Percentiles rank a stretch among this genome's conserved stretches.
phyloP scores from a whole-genome alignment of 208 protist species.

The Crithidia fasciculata region DNA sequence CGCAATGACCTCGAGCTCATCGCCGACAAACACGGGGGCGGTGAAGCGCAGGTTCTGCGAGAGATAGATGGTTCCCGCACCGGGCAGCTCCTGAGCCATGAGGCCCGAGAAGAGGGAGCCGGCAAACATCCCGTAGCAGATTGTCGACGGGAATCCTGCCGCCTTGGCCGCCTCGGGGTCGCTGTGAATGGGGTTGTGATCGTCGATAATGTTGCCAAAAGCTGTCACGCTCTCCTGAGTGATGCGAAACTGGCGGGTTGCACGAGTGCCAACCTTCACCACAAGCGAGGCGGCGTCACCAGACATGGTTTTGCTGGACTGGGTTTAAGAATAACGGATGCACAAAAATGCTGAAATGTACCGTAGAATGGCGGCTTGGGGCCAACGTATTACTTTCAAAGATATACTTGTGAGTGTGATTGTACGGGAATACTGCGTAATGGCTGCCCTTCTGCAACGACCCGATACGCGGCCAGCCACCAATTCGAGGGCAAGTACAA shows the following conservation, averaged over 20 bases:
- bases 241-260: conserved; percentile 50
- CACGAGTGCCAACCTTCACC: conserved; percentile 64
- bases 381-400: too few relatives aligned
- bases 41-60: conserved; percentile 85
- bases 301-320: conserved; percentile 11
- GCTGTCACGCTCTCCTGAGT: conserved; percentile 61
- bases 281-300: conserved; percentile 23
- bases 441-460: too few relatives aligned
- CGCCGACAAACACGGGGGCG: conserved; percentile 75
- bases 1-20: conserved; percentile 71
- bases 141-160: conserved; percentile 72
- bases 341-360: neutral
- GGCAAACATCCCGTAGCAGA: conserved; percentile 85
- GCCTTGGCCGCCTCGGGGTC: conserved; percentile 65
- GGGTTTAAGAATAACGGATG: neutral
- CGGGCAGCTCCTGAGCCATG: conserved; percentile 81
- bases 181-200: conserved; percentile 86
- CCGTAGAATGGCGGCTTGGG: too few relatives aligned
- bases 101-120: conserved; percentile 85
- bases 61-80: conserved; percentile 82
- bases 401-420: too few relatives aligned
- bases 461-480: too few relatives aligned
- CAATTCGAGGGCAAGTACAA: too few relatives aligned
- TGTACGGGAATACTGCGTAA: too few relatives aligned
- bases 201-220: conserved; percentile 78